A percentile compares a stretch with the other conserved stretches of the same genome.
Evolutionary conservation across 805 yeast genomes (phyloP).

Genomic region (Naumovozyma dairenensis): DNA sequence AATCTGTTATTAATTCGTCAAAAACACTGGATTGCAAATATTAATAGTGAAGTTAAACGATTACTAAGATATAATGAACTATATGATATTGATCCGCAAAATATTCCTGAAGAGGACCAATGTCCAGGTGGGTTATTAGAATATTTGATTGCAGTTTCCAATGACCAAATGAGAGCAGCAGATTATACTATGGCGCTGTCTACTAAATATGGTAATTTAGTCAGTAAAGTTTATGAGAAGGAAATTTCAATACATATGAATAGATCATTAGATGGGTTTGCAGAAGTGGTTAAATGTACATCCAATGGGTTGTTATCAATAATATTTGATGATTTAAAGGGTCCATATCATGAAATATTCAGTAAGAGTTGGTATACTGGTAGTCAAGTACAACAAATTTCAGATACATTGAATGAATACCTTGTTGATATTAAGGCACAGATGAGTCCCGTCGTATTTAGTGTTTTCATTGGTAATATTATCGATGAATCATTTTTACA

Average conservation of each 20-base stretch:
- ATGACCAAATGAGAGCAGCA: constrained; percentile 69
- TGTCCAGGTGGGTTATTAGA: constrained; percentile 73
- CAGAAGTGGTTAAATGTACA: constrained; percentile 59
- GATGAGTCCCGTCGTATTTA: constrained; percentile 45
- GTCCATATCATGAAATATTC: constrained; percentile 53
- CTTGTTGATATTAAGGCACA: constrained; percentile 50
- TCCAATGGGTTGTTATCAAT: constrained; percentile 46
- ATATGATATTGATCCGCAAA: constrained; percentile 27
- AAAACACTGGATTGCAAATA: constrained; percentile 45
- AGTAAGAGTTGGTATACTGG: constrained; percentile 61
- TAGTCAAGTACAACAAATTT: constrained; percentile 48
- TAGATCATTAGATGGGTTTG: constrained; percentile 68
- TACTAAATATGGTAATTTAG: constrained; percentile 52
- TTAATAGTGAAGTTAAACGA: constrained; percentile 43
- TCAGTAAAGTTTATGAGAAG: constrained; percentile 51
- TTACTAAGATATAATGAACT: constrained; percentile 28
- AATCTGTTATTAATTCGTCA: constrained; percentile 52
- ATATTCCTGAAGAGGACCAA: constrained; percentile 31
- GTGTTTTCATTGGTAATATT: constrained; percentile 42
- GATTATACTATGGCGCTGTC: constrained; percentile 62
- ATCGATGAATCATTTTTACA: constrained; percentile 42
- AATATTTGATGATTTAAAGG: constrained; percentile 61
- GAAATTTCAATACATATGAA: constrained; percentile 50
- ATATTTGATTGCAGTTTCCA: constrained; percentile 72
- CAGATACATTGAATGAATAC: constrained; percentile 69